Evolutionary conservation across 2,329 filamentous ascomycete genomes (phyloP).

Genomic region (Didymella pinodella): DNA sequence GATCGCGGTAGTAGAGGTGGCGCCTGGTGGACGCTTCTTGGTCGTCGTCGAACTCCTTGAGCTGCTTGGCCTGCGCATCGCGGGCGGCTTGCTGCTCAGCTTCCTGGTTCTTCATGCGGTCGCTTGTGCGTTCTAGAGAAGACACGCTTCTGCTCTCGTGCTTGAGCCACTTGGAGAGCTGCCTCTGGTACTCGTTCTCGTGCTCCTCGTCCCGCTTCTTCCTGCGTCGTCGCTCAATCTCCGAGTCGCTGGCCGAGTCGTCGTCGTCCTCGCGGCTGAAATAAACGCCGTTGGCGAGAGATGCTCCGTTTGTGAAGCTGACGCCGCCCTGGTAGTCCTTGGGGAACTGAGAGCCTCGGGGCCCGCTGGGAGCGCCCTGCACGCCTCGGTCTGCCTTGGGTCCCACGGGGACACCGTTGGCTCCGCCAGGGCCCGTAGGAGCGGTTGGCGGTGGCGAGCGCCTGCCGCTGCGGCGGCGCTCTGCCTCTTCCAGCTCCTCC

Average conservation of each 20-base stretch:
- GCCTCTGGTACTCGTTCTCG: conserved; percentile 82
- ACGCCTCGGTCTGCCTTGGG: conserved; percentile 70
- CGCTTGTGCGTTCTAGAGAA: conserved; percentile 83
- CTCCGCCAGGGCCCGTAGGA: conserved; percentile 67
- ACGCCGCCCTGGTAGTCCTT: conserved; percentile 80
- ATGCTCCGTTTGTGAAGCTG: conserved; percentile 81
- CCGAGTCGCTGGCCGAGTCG: conserved; percentile 84
- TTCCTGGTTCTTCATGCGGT: conserved; percentile 78
- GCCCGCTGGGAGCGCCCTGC: conserved; percentile 77
- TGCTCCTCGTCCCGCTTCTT: conserved; percentile 77
- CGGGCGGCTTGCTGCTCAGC: conserved; percentile 69
- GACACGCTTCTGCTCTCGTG: conserved; percentile 84
- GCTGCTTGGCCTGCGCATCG: conserved; percentile 73
- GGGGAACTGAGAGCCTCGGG: conserved; percentile 71
- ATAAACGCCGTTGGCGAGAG: conserved; percentile 64
- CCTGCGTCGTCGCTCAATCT: conserved; percentile 76
- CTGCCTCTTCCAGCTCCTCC: conserved; percentile 89
- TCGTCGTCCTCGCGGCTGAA: conserved; percentile 81
- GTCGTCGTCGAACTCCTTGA: conserved; percentile 90
- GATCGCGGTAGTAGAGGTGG: conserved; percentile 87
- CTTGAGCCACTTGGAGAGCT: conserved; percentile 89
- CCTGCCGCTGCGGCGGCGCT: conserved; percentile 75
- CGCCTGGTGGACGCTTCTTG: conserved; percentile 75
- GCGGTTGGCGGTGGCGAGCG: conserved; percentile 72
- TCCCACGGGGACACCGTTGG: conserved; percentile 80